Base-by-base conservation (phyloP, 257 asterid species). In the Linderniella brevidens region DNA sequence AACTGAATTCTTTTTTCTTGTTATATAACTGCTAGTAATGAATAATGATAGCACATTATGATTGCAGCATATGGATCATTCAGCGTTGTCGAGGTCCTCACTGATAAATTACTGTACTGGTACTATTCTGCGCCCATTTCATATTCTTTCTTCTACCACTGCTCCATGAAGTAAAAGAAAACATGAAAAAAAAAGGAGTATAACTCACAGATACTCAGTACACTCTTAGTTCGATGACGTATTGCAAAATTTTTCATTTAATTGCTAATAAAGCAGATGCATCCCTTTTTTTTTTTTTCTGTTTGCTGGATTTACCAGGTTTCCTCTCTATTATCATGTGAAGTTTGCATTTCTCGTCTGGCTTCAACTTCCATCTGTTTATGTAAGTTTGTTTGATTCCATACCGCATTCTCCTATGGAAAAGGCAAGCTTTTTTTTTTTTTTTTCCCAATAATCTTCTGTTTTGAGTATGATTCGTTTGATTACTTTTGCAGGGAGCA, bases 281-380 rank as follows among this genome's bases (percentile, higher is more conserved):
- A 19, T 39, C 46, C 15, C 5, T 8, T 41, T 50, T 49, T 9
- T 49, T 53, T 48, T n/a, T n/a, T n/a, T n/a, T n/a, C n/a, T 42
- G 35, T 35, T 49, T 57, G 65, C 55, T 67, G 46, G 19, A 56
- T 37, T 60, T 61, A 38, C 60, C 80, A 88, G 98, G 98, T 64
- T 72, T 57, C 98, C 96, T 4, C 53, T 71, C 56, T 88, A 88
- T 73, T 85, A 85, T 53, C 93, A 85, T 61, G 29, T 68, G 79
- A 85, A 90, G 86, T 78, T 85, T 69, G 94, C 94, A 48, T 90
- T 85, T 72, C 98, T 90, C 50, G 93, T 90, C 58, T 90, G 96
- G 98, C 93, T 85, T 64, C 96, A 90, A 62, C 80, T 90, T 52
- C 96, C 98, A 38, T 41, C 77, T 46, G 64, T 69, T 57, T 80